phyloP scores from a whole-genome alignment of 1,139 yeast genomes.

The Kodamaea sp. region DNA sequence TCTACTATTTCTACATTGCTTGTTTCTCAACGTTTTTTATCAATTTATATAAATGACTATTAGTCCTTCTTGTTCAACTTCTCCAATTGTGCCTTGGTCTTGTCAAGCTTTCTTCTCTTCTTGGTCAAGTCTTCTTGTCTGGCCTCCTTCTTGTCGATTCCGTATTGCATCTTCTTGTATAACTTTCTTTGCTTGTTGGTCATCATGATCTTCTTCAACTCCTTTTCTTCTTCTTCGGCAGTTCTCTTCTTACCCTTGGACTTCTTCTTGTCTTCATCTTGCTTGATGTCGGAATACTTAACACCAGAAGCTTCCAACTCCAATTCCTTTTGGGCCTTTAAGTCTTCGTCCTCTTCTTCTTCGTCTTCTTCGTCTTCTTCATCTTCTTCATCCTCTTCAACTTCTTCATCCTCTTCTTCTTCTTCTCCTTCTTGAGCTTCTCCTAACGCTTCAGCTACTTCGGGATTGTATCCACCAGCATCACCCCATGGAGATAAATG shows the following conservation, averaged over 20 bases:
- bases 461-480: constrained; percentile 86
- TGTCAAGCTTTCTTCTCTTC: constrained; percentile 77
- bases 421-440: constrained; percentile 41
- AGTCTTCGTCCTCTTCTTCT: constrained; percentile 53
- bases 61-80: constrained; percentile 31
- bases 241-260: constrained; percentile 34
- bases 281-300: constrained; percentile 58
- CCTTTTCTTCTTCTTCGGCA: constrained; percentile 75
- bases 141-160: constrained; percentile 80
- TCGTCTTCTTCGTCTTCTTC: constrained; percentile 51
- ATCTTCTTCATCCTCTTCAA: constrained; percentile 51
- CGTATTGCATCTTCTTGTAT: constrained; percentile 94
- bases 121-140: constrained; percentile 72
- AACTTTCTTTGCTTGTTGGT: constrained; percentile 92
- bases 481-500: constrained; percentile 99
- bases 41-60: no score
- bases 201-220: constrained; percentile 94
- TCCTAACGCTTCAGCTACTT: constrained; percentile 39
- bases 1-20: not conserved
- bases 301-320: constrained; percentile 93
- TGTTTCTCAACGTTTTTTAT: not conserved
- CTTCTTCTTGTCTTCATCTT: constrained; percentile 35
- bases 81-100: constrained; percentile 59
- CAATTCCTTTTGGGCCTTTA: constrained; percentile 67
- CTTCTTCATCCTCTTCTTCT: constrained; percentile 53